Evolutionary conservation across 2,329 filamentous ascomycete genomes (phyloP), one percentile per base, ranked within the genome.

Genomic region (Ophiostoma quercus): DNA sequence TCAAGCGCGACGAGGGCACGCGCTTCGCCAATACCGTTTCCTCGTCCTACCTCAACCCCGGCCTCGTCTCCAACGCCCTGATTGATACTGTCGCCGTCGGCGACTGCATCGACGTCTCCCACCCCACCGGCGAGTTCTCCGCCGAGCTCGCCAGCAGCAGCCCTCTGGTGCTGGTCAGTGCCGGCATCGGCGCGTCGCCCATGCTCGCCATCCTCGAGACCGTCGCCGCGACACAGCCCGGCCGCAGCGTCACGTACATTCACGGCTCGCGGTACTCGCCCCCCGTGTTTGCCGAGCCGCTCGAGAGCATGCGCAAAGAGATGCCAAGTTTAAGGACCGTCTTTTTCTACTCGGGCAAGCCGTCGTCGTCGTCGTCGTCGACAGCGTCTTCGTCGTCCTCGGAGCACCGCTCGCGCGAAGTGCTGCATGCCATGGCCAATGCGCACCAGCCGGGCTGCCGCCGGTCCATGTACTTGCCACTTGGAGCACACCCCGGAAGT

Each of bases 1-100:
- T 93, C 70, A 92, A 92, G 82, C 85, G 83, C 71, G 89, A 92
- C 75, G 77, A 80, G 1, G 88, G 87, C 3, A 75, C 86, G 16
- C 79, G 82, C 71, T 78, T 77, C 69, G 75, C 77, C 71, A 78
- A 78, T 66, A 76, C 80, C 2, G 79, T 84, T n/a, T 79, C 82
- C 1, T 77, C 78, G 65, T 80, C 82, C 25, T 79, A 80, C 73
- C 78, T 83, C 25, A 82, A 87, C 74, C 85, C 87, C 0, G 90
- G 90, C 34, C 84, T 88, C 71, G 84, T 93, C 22, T 92, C 89
- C 67, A 92, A 91, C 76, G 80, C 90, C 57, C 81, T 93, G 47
- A 87, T 92, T 76, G 85, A 88, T 73, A 79, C 80, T 22, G 84
- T 87, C 76, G 79, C 83, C 1, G 83, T 84, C 60, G 90, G 90